Base-by-base conservation (phyloP, 1,139 yeast species). In the Yarrowia galli region DNA sequence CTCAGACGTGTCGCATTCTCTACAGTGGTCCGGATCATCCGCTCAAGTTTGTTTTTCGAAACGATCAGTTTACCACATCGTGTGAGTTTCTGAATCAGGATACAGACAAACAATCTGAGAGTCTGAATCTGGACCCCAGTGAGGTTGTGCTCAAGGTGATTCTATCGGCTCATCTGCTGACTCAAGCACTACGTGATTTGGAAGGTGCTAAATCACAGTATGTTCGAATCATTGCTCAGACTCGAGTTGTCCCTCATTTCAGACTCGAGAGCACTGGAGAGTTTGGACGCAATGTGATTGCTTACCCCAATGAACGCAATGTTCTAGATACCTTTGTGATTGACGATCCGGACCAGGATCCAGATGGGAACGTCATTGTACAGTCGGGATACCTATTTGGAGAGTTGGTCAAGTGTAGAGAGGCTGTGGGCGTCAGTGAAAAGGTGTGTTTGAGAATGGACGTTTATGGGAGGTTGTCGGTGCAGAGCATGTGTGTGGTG, bases 1-100 rank as follows among this genome's bases (percentile, higher is more conserved):
- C 51, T 48, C 66, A 46, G 18, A 49, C 58, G 54, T 49, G 49
- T 15, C 61, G 48, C 2, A 35, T 51, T 22, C 15, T 48, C 32
- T 48, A 40, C 25, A 38, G 40, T 25, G 61, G 56, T 36, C 67
- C 46, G 35, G 96, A 96, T 0, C 74, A 81, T 8, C 93, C 96
- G 0, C 84, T 92, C 68, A 81, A 86, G 1, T 77, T 91, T 25
- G 88, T 87, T 32, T 90, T 91, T 76, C 92, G 89, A 73, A 96
- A 91, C 75, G 82, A 84, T 2, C 68, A 71, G 18, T 85, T 91
- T 71, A 84, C 88, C 51, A 96, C 92, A 72, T 82, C 85, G 69
- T 87, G 92, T 70, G 93, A 89, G 72, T 85, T 91, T 71, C 79
- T 84, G 2, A 91, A 97, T 0, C 71, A 71, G 32, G 73, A 73